Conservation (phyloP, 176 grass and related monocot genomes). For the Saccharum spontaneum region DNA sequence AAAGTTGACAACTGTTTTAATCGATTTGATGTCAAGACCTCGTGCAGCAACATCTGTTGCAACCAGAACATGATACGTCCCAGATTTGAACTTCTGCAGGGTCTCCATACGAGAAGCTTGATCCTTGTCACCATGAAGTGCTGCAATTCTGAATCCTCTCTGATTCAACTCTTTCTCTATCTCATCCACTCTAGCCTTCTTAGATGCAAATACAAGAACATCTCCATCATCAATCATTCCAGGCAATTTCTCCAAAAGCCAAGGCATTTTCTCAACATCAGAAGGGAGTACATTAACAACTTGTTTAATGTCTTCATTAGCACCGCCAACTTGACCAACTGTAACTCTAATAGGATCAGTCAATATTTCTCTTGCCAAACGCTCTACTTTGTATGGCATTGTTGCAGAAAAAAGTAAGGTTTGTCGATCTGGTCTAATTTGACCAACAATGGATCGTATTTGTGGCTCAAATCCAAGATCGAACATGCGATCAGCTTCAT, state of each 20-base stretch:
- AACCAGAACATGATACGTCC: conserved; percentile 89
- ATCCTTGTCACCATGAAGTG: conserved; percentile 98
- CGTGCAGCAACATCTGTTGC: conserved; percentile 98
- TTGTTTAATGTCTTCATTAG: conserved; percentile 99
- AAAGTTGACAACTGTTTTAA: conserved; percentile 97
- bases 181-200: conserved; percentile 90
- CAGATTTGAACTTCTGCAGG: conserved; percentile 92
- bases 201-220: conserved; percentile 90
- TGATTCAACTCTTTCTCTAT: conserved; percentile 82
- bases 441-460: conserved; percentile 90
- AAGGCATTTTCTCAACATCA: conserved; percentile 92
- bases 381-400: conserved; percentile 97
- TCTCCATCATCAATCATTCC: conserved; percentile 95
- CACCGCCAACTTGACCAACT: conserved; percentile 93
- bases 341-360: conserved; percentile 90
- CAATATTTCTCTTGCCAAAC: conserved; percentile 91
- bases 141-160: conserved; percentile 83
- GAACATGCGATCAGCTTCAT: conserved; percentile 99
- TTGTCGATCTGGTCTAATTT: conserved; percentile 95
- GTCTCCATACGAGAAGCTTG: conserved; percentile 94
- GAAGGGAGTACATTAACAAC: conserved; percentile 92
- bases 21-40: conserved; percentile 98
- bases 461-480: conserved; percentile 99
- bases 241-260: conserved; percentile 83
- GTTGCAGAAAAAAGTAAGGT: conserved; percentile 99